phyloP scores from a whole-genome alignment of 257 asterid genomes.

The Solanum piurae region DNA sequence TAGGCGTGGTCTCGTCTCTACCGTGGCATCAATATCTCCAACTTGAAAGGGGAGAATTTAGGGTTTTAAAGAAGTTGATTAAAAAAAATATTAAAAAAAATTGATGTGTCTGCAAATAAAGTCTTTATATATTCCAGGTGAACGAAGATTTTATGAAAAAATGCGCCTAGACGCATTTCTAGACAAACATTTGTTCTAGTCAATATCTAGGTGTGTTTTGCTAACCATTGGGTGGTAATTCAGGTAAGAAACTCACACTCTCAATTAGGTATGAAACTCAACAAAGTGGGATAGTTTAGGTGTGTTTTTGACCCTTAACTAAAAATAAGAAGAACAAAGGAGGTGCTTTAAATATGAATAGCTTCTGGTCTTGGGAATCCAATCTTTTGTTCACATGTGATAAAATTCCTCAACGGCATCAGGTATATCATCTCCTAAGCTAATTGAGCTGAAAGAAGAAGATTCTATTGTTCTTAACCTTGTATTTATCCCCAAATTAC shows the following conservation, averaged over 20 bases:
- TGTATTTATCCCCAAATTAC: not conserved
- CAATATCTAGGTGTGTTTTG: not conserved
- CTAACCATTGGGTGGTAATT: not conserved
- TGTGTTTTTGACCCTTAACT: not conserved
- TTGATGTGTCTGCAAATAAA: not conserved
- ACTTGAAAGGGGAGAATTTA: not conserved
- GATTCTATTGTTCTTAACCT: not conserved
- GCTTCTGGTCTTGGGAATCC: slow-evolving; percentile 39
- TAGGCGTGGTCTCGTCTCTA: not conserved
- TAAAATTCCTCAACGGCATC: slow-evolving; percentile 50
- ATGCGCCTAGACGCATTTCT: not conserved
- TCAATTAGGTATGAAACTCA: not conserved
- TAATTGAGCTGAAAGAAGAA: not conserved
- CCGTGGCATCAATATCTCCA: not conserved
- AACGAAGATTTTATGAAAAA: not conserved
- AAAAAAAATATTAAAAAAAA: no score
- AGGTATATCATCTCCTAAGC: slow-evolving; percentile 37
- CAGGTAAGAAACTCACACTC: not conserved
- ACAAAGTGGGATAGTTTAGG: not conserved
- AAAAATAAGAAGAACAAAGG: not conserved
- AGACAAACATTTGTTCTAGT: not conserved
- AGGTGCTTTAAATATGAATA: slow-evolving; percentile 39
- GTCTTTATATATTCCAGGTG: not conserved
- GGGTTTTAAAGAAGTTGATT: not conserved
- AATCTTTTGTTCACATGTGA: slow-evolving; percentile 22